Evolutionary conservation across 495 filamentous ascomycete species (phyloP).

Genomic region (Xylaria longipes): DNA sequence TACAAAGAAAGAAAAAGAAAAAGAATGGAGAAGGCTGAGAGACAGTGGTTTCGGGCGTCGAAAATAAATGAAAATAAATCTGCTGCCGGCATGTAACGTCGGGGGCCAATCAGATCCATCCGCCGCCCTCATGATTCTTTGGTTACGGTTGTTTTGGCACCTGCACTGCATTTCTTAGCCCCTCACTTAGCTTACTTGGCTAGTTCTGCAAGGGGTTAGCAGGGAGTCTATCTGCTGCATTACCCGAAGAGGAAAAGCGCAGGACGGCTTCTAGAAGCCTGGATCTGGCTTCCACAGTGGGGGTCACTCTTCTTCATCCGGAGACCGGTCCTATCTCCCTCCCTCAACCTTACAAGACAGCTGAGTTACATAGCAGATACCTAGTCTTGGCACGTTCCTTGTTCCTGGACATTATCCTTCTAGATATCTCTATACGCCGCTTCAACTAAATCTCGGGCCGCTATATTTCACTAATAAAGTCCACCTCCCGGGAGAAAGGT

Average conservation of each 20-base stretch:
- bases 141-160: not conserved
- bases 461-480: not conserved
- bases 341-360: too few relatives aligned
- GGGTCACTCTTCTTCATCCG: not conserved
- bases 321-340: too few relatives aligned
- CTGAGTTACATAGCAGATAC: too few relatives aligned
- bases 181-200: not conserved
- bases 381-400: not conserved
- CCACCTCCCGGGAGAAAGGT: not conserved
- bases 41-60: not conserved
- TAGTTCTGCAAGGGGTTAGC: not conserved
- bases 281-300: not conserved
- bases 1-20: constrained; percentile 22
- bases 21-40: constrained; percentile 26
- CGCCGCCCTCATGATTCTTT: not conserved
- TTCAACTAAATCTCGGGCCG: not conserved
- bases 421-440: not conserved
- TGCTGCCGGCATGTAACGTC: not conserved
- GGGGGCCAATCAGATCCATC: not conserved
- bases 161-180: constrained; percentile 13
- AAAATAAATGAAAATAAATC: constrained; percentile 4
- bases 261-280: constrained; percentile 2
- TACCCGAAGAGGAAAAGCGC: not conserved
- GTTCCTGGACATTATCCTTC: not conserved
- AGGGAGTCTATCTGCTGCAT: not conserved